Conservation (phyloP, 352 stramenopile species). For the Phytophthora meadii region DNA sequence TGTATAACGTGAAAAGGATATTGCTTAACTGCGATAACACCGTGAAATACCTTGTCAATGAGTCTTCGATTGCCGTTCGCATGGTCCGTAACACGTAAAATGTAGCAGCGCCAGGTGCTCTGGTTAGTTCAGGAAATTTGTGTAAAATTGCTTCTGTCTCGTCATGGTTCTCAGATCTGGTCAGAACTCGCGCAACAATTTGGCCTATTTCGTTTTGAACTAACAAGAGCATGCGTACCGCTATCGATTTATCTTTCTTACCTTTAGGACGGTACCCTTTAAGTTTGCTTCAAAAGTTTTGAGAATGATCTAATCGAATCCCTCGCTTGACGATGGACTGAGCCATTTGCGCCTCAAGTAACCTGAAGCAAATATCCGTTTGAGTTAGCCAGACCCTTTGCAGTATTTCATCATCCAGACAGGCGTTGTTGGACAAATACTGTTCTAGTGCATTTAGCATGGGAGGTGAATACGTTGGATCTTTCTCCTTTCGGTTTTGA, state of each 20-base stretch:
- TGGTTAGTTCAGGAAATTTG: too few species aligned
- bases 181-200: neutral
- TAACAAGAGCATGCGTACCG: constrained; percentile 14
- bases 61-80: neutral
- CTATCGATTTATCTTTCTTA: constrained; percentile 5
- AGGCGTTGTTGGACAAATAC: neutral
- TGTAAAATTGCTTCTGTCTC: constrained; percentile 16
- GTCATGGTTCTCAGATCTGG: constrained; percentile 12
- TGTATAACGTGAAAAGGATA: constrained; percentile 1
- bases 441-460: neutral
- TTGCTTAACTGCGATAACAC: neutral
- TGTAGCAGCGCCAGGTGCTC: too few species aligned
- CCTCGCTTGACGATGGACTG: neutral
- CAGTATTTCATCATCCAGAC: neutral
- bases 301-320: constrained; percentile 7
- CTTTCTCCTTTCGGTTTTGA: neutral
- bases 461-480: neutral
- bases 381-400: neutral
- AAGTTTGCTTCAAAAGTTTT: constrained; percentile 22
- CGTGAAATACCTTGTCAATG: neutral
- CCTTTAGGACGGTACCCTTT: constrained; percentile 3
- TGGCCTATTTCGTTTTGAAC: constrained; percentile 24
- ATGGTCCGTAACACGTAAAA: neutral
- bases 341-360: neutral
- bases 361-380: neutral